These are phyloP conservation scores for Penium margaritaceum DNA, from an alignment of 139 green algal species.

Conservation along the genomic window DNA sequence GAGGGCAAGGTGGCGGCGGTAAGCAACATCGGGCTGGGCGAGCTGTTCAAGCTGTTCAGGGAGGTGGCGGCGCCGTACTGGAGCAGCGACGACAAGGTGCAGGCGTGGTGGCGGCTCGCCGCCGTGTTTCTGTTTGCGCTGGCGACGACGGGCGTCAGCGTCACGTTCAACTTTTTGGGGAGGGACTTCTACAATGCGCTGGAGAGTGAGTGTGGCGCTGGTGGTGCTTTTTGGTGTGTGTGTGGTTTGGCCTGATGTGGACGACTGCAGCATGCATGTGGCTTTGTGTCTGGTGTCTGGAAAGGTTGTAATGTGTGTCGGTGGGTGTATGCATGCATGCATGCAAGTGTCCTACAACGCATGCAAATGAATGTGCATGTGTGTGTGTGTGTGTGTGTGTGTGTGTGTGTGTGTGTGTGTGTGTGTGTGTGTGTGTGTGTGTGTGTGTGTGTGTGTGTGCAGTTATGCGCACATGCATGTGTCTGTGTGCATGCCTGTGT, in stretches of 20 bases:
- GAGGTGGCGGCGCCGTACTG: constrained; percentile 46
- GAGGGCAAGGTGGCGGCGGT: no score
- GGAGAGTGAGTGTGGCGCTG: constrained; percentile 25
- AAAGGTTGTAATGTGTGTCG: no score
- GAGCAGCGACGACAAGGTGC: constrained; percentile 27
- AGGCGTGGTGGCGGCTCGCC: constrained; percentile 55
- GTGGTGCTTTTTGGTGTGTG: no score
- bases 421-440: neutral
- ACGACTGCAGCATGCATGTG: no score
- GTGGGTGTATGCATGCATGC: constrained; percentile 10
- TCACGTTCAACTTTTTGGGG: constrained; percentile 94
- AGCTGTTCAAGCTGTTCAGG: constrained; percentile 26
- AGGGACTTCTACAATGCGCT: constrained; percentile 98
- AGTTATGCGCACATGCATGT: neutral
- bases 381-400: neutral
- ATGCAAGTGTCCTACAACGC: no score
- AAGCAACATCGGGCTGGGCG: no score
- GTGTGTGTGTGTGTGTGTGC: neutral
- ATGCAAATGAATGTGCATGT: neutral
- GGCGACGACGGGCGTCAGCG: constrained; percentile 76
- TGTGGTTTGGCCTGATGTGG: no score
- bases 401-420: neutral
- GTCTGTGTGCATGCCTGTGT: neutral
- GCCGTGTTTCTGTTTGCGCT: constrained; percentile 83
- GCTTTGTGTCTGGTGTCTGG: no score